Base-by-base conservation (phyloP, 345 rosid species). In the Eucalyptus paniculata region DNA sequence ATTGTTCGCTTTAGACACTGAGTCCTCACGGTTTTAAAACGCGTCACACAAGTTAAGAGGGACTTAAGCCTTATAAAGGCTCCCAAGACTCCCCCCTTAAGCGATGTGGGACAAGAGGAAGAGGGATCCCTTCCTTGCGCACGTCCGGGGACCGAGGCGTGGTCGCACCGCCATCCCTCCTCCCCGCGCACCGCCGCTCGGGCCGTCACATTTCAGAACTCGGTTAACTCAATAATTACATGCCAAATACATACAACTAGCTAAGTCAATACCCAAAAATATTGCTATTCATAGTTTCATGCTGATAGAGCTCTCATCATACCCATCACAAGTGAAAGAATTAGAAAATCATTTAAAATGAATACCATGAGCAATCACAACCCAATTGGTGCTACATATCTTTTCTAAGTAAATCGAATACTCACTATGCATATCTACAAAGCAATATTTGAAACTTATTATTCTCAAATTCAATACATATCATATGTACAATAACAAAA, bases 271-370 rank as follows among this genome's bases (percentile, higher is more conserved):
- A 7, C 19, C 19, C 4, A 15, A n/a, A n/a, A 65, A 62, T 62
- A 4, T 30, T 12, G 7, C 21, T 65, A 65, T n/a, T 65, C 9
- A 30, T 28, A 30, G 16, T 65, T 65, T 13, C 11, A 15, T 65
- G 72, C 1, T 65, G 2, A 30, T 30, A 62, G 18, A 0, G 5
- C 37, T 14, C 72, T 62, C n/a, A 8, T n/a, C 37, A 2, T n/a
- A n/a, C 37, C 37, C 32, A 65, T 65, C 10, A 32, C 37, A 14
- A 15, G 72, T 16, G 34, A 1, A 14, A 65, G 37, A 65, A 65
- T n/a, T 30, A 2, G 69, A 30, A 62, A 65, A n/a, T 30, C 72
- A 65, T 30, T 60, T 60, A 60, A 60, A 16, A 60, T 30, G 34
- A 14, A 30, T 3, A 14, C 72, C 18, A 62, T 62, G 9, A 62